A percentile compares a stretch with the other conserved stretches of the same genome.
Evolutionary conservation across 129 eudicot species (phyloP).

Genomic region (Flaveria ramosissima): DNA sequence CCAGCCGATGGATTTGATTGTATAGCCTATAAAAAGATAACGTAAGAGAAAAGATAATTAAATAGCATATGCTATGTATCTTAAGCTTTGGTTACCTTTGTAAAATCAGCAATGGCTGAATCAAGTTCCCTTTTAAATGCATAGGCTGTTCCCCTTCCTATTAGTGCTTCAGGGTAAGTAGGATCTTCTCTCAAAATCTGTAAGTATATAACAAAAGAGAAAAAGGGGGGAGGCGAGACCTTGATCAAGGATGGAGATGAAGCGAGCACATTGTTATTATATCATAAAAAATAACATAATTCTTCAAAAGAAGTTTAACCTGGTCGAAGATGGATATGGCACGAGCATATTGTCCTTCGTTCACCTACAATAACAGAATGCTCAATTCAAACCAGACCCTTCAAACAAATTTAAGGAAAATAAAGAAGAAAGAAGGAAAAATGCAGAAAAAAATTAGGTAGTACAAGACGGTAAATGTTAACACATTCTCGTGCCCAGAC

Average conservation of each 20-base stretch:
- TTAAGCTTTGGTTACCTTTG: constrained; percentile 57
- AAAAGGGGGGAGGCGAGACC: constrained; percentile 6
- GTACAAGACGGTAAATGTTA: not conserved
- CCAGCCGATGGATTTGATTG: constrained; percentile 92
- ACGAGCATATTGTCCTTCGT: constrained; percentile 89
- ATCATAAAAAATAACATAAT: not conserved
- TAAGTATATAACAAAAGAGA: constrained; percentile 8
- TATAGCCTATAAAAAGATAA: constrained; percentile 57
- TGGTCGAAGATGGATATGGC: constrained; percentile 94
- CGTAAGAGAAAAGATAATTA: constrained; percentile 13
- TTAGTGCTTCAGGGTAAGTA: constrained; percentile 90
- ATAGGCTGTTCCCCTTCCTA: constrained; percentile 98
- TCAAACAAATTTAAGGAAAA: constrained; percentile 5
- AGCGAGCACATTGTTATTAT: not conserved
- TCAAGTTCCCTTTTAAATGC: constrained; percentile 95
- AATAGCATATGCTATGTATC: constrained; percentile 13
- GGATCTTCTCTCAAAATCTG: constrained; percentile 95
- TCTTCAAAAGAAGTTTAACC: constrained; percentile 48
- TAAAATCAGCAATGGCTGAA: constrained; percentile 94
- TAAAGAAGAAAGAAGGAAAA: not conserved
- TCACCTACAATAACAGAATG: constrained; percentile 60
- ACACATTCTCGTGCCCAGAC: constrained; percentile 7
- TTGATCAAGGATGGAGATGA: too few species aligned
- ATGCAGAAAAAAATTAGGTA: not conserved
- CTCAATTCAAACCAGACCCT: constrained; percentile 20